phyloP scores from a whole-genome alignment of 768 basidiomycete species.

The Lentinula detonsa region DNA sequence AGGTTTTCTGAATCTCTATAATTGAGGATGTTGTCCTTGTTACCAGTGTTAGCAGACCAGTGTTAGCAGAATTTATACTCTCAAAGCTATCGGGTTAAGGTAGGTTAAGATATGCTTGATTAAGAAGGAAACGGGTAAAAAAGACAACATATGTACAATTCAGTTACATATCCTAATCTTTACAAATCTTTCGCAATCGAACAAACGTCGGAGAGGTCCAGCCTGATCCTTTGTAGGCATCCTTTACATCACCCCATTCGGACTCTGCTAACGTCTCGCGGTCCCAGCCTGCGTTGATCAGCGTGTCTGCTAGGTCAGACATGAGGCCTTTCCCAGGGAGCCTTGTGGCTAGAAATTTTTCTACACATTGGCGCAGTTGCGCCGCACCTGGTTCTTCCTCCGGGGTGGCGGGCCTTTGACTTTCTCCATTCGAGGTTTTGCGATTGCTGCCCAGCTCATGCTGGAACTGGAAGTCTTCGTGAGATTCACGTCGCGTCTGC shows the following conservation, averaged over 20 bases:
- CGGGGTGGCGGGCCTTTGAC: not conserved
- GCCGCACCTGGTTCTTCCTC: not conserved
- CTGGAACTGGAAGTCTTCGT: not conserved
- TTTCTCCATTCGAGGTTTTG: not conserved
- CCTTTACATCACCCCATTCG: not conserved
- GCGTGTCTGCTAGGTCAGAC: not conserved
- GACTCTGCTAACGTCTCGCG: not conserved
- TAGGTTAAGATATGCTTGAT: no score
- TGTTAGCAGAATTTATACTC: no score
- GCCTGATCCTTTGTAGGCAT: not conserved
- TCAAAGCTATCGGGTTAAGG: no score
- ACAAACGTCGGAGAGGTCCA: not conserved
- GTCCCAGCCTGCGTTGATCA: not conserved
- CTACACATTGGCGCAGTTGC: not conserved
- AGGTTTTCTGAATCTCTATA: not conserved
- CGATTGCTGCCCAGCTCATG: not conserved
- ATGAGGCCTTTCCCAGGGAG: not conserved
- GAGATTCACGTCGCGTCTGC: not conserved
- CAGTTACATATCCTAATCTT: not conserved
- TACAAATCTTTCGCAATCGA: not conserved
- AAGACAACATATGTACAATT: no score
- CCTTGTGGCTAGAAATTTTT: not conserved
- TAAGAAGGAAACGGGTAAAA: no score
- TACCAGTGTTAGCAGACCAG: no score
- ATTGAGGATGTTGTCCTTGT: no score